Evolutionary conservation across 164 flowering plant genomes (phyloP).

Genomic region (Piper betle): DNA sequence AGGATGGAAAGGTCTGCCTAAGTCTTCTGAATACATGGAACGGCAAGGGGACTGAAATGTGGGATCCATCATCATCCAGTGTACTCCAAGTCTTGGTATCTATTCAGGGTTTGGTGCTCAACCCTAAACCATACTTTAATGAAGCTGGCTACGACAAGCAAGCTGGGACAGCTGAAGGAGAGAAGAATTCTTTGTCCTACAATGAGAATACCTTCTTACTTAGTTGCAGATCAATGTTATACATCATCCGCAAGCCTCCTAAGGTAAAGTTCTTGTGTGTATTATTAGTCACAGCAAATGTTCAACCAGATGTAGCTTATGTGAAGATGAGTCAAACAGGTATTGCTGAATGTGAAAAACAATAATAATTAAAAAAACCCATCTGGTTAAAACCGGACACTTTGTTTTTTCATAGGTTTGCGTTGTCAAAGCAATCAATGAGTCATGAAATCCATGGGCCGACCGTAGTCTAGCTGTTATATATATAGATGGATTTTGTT

Average conservation of each 20-base stretch:
- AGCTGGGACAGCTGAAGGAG: constrained; percentile 96
- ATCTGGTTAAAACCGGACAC: too few relatives aligned
- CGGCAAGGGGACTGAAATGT: constrained; percentile 96
- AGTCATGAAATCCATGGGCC: too few relatives aligned
- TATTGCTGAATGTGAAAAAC: too few relatives aligned
- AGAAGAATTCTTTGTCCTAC: constrained; percentile 91
- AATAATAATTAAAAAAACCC: too few relatives aligned
- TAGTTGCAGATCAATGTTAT: constrained; percentile 92
- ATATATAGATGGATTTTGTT: too few relatives aligned
- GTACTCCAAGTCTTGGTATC: constrained; percentile 98
- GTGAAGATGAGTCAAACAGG: too few relatives aligned
- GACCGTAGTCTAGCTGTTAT: too few relatives aligned
- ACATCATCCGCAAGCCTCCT: constrained; percentile 76
- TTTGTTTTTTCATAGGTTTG: too few relatives aligned
- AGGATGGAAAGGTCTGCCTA: constrained; percentile 98
- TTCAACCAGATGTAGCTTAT: too few relatives aligned
- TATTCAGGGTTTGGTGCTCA: constrained; percentile 90
- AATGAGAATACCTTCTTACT: constrained; percentile 92
- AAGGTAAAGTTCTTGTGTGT: constrained; percentile 36
- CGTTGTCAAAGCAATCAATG: too few relatives aligned
- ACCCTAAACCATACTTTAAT: constrained; percentile 91
- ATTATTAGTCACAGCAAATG: too few relatives aligned
- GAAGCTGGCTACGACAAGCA: constrained; percentile 99
- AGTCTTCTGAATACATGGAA: constrained; percentile 98
- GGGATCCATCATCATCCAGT: constrained; percentile 93